Percentiles rank a stretch among this genome's conserved stretches.
Evolutionary conservation across 345 rosid genomes (phyloP).

Genomic region (Syzygium jambos): DNA sequence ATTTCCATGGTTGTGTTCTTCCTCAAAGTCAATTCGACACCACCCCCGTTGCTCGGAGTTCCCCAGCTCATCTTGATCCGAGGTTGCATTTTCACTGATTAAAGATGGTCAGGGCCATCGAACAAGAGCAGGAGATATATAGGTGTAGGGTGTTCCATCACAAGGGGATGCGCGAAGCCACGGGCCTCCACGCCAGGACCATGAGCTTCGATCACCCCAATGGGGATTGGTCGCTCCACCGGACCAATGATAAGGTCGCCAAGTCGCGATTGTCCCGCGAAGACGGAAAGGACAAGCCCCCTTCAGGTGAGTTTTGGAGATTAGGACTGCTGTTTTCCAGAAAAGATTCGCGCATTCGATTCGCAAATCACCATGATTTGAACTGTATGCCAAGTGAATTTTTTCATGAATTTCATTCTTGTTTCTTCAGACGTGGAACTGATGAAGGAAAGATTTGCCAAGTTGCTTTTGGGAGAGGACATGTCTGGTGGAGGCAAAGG

Average conservation of each 20-base stretch:
- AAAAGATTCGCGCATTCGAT: too few relatives aligned
- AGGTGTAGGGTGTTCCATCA: slow-evolving; percentile 53
- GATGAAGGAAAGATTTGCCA: slow-evolving; percentile 62
- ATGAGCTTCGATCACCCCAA: slow-evolving; percentile 24
- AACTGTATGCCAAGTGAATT: too few relatives aligned
- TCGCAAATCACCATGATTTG: not conserved
- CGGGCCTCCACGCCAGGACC: slow-evolving; percentile 37
- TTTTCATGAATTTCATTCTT: not conserved
- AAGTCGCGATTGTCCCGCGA: slow-evolving; percentile 11
- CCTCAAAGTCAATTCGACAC: not conserved
- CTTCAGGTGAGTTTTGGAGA: slow-evolving; percentile 10
- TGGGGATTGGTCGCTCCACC: slow-evolving; percentile 1
- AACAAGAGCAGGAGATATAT: slow-evolving; percentile 50
- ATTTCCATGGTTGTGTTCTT: not conserved
- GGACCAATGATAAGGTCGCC: slow-evolving; percentile 19
- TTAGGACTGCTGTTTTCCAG: not conserved
- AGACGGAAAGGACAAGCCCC: slow-evolving; percentile 9
- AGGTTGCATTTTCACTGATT: not conserved
- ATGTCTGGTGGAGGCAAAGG: slow-evolving; percentile 80
- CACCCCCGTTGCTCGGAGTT: not conserved
- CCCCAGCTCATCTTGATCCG: not conserved
- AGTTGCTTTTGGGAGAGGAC: slow-evolving; percentile 61
- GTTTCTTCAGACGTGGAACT: slow-evolving; percentile 42
- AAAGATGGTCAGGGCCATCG: slow-evolving; percentile 51
- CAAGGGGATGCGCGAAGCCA: slow-evolving; percentile 34